Evolutionary conservation across 2,329 filamentous ascomycete genomes (phyloP).

Genomic region (Epichloe gansuensis): DNA sequence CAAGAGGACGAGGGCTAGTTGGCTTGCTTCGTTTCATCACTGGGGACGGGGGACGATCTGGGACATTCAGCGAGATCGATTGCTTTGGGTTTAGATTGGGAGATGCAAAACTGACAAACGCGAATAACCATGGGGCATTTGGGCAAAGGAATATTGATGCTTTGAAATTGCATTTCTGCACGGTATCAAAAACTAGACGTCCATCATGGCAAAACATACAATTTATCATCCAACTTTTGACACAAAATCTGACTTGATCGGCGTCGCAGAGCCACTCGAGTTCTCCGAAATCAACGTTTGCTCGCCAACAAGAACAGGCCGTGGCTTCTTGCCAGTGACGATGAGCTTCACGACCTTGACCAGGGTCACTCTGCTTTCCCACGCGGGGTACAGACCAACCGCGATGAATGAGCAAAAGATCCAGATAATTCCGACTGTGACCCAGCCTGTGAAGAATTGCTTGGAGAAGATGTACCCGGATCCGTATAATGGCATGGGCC

Average conservation of each 20-base stretch:
- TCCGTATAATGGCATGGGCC: slow-evolving; percentile 90
- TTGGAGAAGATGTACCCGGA: slow-evolving; percentile 51
- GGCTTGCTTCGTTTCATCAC: background rate
- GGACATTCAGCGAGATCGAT: background rate
- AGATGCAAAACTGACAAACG: too few species aligned
- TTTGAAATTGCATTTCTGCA: background rate
- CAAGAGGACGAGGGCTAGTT: background rate
- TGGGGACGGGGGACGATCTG: background rate
- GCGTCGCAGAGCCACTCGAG: slow-evolving; percentile 5
- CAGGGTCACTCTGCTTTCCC: slow-evolving; percentile 56
- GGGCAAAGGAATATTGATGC: background rate
- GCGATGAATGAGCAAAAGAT: slow-evolving; percentile 56
- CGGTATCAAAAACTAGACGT: background rate
- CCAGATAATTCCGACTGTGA: slow-evolving; percentile 59
- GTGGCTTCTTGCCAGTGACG: slow-evolving; percentile 6
- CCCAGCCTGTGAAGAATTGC: slow-evolving; percentile 62
- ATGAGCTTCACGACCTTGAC: slow-evolving; percentile 10
- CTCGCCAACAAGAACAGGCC: slow-evolving; percentile 1
- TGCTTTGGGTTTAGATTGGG: background rate
- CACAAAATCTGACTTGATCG: slow-evolving; percentile 1
- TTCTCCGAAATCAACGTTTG: background rate
- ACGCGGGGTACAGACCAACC: slow-evolving; percentile 72
- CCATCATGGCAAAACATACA: too few species aligned
- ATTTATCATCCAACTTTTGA: background rate
- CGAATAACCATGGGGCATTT: background rate